Conservation (phyloP, 371 early-diverging fungal genomes). For the Zancudomyces culisetae region DNA sequence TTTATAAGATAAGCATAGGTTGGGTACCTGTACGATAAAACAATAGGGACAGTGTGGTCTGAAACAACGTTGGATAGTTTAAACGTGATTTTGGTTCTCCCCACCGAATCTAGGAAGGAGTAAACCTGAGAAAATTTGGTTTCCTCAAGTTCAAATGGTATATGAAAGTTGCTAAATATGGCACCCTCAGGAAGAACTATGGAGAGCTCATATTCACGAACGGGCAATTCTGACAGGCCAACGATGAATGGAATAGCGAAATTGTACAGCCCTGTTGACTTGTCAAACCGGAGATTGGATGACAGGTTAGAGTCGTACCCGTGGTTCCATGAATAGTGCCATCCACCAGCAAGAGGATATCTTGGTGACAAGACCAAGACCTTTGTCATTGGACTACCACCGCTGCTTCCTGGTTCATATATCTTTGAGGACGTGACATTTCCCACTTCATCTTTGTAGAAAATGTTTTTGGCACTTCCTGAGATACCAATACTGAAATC, state of each 20-base stretch:
- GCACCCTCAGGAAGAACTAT: conserved; percentile 88
- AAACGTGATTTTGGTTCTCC: conserved; percentile 14
- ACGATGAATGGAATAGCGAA: conserved; percentile 51
- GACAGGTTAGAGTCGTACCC: conserved; percentile 63
- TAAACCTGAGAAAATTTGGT: conserved; percentile 4
- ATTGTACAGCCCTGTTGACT: conserved; percentile 23
- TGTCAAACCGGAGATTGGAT: conserved; percentile 29
- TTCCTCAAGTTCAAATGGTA: conserved; percentile 13
- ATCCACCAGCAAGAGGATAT: conserved; percentile 87
- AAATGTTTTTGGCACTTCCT: conserved; percentile 44
- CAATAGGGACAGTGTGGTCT: neutral
- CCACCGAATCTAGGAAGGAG: conserved; percentile 19
- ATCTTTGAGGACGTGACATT: conserved; percentile 84
- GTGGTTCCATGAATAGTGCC: conserved; percentile 85
- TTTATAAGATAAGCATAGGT: conserved; percentile 10
- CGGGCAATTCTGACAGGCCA: conserved; percentile 35
- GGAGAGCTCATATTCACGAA: conserved; percentile 42
- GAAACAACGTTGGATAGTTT: conserved; percentile 1
- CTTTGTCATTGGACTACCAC: conserved; percentile 22
- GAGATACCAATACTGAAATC: conserved; percentile 38
- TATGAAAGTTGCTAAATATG: conserved; percentile 27
- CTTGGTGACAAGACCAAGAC: conserved; percentile 62
- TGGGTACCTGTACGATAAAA: conserved; percentile 8
- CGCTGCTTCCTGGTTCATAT: conserved; percentile 2
- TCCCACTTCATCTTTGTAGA: conserved; percentile 84